Conservation (phyloP, 1,284 basidiomycete genomes). For the Hemileia vastatrix region DNA sequence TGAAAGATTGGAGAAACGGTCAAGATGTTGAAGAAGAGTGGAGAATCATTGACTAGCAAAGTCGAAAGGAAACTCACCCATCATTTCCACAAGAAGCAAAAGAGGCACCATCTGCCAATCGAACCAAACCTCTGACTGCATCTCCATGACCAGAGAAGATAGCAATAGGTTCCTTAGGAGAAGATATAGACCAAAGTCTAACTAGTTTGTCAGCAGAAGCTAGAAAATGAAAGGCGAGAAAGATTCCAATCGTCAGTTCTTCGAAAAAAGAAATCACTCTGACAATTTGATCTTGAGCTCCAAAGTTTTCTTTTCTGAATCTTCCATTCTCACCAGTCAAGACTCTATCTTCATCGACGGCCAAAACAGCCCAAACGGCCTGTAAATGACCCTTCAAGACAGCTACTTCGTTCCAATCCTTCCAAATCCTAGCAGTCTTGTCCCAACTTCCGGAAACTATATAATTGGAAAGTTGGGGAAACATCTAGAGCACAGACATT, state of each 20-base stretch:
- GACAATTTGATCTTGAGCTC: too few relatives aligned
- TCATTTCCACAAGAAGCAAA: slow-evolving; percentile 29
- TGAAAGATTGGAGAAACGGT: too few relatives aligned
- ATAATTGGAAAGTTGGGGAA: too few relatives aligned
- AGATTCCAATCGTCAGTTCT: too few relatives aligned
- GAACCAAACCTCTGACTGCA: slow-evolving; percentile 14
- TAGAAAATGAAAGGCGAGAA: too few relatives aligned
- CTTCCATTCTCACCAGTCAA: slow-evolving; percentile 88
- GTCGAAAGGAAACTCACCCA: too few relatives aligned
- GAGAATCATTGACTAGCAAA: too few relatives aligned
- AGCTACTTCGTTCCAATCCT: slow-evolving; percentile 62
- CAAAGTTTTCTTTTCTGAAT: too few relatives aligned
- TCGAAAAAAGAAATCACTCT: too few relatives aligned
- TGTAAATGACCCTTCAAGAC: slow-evolving; percentile 77
- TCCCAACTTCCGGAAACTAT: slow-evolving; percentile 99
- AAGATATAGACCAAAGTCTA: slow-evolving; percentile 78
- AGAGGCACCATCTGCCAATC: slow-evolving; percentile 4
- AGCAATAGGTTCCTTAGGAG: slow-evolving; percentile 36
- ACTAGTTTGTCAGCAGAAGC: slow-evolving; percentile 97
- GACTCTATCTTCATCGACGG: slow-evolving; percentile 57
- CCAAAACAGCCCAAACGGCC: slow-evolving; percentile 88
- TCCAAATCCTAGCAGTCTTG: slow-evolving; percentile 92
- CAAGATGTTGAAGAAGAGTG: too few relatives aligned
- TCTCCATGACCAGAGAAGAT: slow-evolving; percentile 47
- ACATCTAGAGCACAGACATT: slow-evolving; percentile 78